Conservation (phyloP, 805 yeast genomes). For the Kazachstania taianensis region DNA sequence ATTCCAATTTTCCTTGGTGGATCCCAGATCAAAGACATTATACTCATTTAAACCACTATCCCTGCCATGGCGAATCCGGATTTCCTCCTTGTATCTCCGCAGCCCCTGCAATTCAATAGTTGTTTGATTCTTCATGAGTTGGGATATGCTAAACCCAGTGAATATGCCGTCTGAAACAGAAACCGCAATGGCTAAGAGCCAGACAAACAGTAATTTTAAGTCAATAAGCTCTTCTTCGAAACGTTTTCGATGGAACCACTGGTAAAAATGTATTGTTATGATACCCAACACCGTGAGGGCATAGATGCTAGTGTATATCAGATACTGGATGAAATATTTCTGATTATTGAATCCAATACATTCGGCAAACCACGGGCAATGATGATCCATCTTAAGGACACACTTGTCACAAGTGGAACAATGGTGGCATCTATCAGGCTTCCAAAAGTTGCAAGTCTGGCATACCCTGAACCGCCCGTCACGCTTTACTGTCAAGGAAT, state of each 20-base stretch:
- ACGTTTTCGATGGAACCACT: constrained; percentile 36
- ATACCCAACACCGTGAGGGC: constrained; percentile 33
- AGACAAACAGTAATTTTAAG: constrained; percentile 50
- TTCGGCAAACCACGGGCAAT: constrained; percentile 87
- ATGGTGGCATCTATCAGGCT: constrained; percentile 84
- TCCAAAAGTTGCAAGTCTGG: constrained; percentile 57
- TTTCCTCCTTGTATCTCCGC: constrained; percentile 37
- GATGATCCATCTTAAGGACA: constrained; percentile 84
- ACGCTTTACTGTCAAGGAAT: constrained; percentile 37
- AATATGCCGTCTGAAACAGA: constrained; percentile 50
- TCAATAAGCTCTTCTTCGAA: constrained; percentile 39
- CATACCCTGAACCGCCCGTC: constrained; percentile 65
- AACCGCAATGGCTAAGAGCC: constrained; percentile 43
- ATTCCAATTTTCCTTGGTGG: constrained; percentile 44
- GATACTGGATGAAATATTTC: constrained; percentile 67
- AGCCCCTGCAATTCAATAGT: constrained; percentile 69
- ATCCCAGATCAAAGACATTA: constrained; percentile 72
- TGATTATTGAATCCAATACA: constrained; percentile 81
- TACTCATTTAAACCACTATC: constrained; percentile 33
- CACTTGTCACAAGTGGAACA: constrained; percentile 66
- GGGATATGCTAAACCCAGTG: constrained; percentile 45
- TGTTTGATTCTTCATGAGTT: constrained; percentile 56
- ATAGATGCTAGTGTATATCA: constrained; percentile 44
- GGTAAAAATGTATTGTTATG: constrained; percentile 36
- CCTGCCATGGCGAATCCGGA: constrained; percentile 25